A percentile compares a stretch with the other conserved stretches of the same genome.
Evolutionary conservation across 352 stramenopile species (phyloP).

Genomic region (Phytopythium litorale): DNA sequence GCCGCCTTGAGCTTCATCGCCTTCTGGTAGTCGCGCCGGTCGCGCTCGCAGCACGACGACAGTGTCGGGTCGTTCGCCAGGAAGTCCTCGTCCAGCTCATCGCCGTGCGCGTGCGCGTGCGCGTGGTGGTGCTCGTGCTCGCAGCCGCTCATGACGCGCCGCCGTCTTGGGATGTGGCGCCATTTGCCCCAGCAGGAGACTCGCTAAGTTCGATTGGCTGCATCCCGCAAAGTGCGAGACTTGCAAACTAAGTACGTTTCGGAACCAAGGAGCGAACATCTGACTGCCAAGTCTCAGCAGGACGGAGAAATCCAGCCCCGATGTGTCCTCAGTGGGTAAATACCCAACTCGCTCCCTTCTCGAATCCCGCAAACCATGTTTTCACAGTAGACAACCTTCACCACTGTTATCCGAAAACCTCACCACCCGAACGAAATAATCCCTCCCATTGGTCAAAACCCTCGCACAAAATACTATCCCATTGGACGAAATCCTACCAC

Average conservation of each 20-base stretch:
- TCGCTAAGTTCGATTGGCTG: background rate
- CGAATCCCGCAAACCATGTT: background rate
- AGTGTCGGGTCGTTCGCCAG: constrained; percentile 55
- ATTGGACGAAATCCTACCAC: background rate
- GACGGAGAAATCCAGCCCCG: background rate
- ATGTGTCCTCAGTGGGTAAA: constrained; percentile 1
- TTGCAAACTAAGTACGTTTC: background rate
- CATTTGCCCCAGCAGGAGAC: background rate
- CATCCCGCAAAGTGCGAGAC: background rate
- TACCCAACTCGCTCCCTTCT: background rate
- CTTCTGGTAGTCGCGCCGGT: constrained; percentile 51
- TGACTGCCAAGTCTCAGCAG: background rate
- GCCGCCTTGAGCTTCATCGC: constrained; percentile 62
- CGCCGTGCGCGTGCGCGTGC: constrained; percentile 10
- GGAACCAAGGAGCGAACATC: background rate
- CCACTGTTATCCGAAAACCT: background rate
- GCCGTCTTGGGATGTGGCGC: background rate
- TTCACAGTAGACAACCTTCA: background rate
- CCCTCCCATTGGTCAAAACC: background rate
- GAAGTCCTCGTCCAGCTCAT: constrained; percentile 21
- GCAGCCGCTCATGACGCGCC: constrained; percentile 3
- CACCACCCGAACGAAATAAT: background rate
- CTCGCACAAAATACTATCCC: too few species aligned
- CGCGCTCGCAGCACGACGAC: constrained; percentile 61
- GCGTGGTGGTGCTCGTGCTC: constrained; percentile 12